Percentiles rank a stretch among this genome's conserved stretches.
These are phyloP conservation scores for Juglanconis sp. DNA, from an alignment of 2,329 filamentous ascomycete genomes.

Conservation along the genomic window DNA sequence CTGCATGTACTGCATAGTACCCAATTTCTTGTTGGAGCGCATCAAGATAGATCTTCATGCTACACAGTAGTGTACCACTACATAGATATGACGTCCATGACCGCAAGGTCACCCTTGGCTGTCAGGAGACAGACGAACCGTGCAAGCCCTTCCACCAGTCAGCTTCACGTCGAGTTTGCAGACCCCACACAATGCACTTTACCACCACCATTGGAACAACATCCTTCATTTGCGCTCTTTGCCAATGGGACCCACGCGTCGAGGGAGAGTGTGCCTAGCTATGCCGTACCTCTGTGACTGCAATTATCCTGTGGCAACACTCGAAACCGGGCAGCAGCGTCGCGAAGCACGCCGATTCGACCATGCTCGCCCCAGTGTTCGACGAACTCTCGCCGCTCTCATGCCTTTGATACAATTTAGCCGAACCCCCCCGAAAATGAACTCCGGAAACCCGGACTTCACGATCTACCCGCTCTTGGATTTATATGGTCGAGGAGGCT, in stretches of 20 bases:
- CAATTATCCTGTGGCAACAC: not conserved
- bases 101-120: not conserved
- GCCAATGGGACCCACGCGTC: not conserved
- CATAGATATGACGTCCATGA: not conserved
- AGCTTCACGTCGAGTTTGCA: not conserved
- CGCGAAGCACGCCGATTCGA: not conserved
- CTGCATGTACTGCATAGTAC: not conserved
- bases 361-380: not conserved
- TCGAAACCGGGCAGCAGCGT: not conserved
- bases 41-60: not conserved
- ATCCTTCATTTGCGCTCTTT: not conserved
- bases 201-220: not conserved
- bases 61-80: no score
- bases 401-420: not conserved
- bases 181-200: not conserved
- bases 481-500: no score
- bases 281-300: not conserved
- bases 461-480: no score
- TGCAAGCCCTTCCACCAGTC: constrained; percentile 5
- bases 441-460: no score
- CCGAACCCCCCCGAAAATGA: not conserved
- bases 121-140: not conserved
- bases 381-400: not conserved
- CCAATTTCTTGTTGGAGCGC: not conserved
- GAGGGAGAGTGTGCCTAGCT: not conserved